Conservation (phyloP, 1,284 basidiomycete species). For the Leccinum ambiguum region DNA sequence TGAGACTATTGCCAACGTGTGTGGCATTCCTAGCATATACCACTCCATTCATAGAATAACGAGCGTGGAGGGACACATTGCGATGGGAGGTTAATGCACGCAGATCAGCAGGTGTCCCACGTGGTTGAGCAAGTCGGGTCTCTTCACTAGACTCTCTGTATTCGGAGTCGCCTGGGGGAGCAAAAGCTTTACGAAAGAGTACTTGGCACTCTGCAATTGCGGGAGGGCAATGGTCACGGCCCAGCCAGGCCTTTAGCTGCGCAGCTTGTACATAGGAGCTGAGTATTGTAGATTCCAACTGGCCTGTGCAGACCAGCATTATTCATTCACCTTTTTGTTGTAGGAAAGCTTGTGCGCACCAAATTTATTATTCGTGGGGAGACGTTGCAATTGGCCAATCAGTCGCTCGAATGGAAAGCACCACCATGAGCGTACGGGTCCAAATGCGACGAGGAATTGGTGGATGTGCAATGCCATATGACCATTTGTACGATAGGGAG, state of each 20-base stretch:
- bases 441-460: constrained; percentile 5
- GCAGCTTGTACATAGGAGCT: constrained; percentile 3
- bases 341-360: constrained; percentile 5
- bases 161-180: not conserved
- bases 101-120: constrained; percentile 1
- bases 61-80: constrained; percentile 2
- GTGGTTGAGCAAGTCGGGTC: not conserved
- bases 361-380: too few relatives aligned
- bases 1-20: constrained; percentile 11
- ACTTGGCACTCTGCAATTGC: constrained; percentile 8
- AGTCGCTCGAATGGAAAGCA: constrained; percentile 13
- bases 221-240: constrained; percentile 1
- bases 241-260: constrained; percentile 9
- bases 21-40: constrained; percentile 7
- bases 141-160: not conserved
- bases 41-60: not conserved
- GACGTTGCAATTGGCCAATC: constrained; percentile 14
- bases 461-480: constrained; percentile 11
- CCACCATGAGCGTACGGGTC: constrained; percentile 10
- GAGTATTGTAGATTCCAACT: constrained; percentile 7
- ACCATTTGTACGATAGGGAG: constrained; percentile 4
- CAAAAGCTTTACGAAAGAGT: constrained; percentile 9
- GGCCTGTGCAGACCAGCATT: constrained; percentile 2
- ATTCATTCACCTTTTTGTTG: not conserved
- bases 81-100: not conserved